Percentiles rank a stretch among this genome's conserved stretches.
Conservation (phyloP, 1,284 basidiomycete species). For the Leccinum cinnamomeum region DNA sequence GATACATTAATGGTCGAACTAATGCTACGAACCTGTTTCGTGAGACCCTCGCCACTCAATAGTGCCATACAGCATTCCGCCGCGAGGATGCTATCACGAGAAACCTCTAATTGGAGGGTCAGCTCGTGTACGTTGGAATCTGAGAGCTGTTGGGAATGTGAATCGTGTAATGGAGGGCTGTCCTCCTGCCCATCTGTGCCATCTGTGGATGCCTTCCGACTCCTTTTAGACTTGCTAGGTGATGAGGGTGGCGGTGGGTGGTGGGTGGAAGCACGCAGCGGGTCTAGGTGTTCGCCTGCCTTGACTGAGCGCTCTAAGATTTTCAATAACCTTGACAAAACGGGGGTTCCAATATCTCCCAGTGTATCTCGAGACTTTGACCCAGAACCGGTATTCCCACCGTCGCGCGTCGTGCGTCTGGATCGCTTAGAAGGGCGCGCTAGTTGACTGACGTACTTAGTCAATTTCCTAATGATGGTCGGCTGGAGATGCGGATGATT, state of each 20-base stretch:
- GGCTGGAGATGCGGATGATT: constrained; percentile 61
- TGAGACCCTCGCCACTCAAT: constrained; percentile 73
- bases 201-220: constrained; percentile 33
- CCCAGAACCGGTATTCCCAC: constrained; percentile 40
- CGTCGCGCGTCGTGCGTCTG: constrained; percentile 41
- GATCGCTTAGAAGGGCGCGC: constrained; percentile 63
- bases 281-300: constrained; percentile 69
- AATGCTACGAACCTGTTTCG: constrained; percentile 68
- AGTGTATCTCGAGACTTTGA: constrained; percentile 55
- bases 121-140: constrained; percentile 55
- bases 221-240: constrained; percentile 34
- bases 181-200: constrained; percentile 26
- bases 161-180: constrained; percentile 15
- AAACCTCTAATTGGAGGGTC: constrained; percentile 51
- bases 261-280: constrained; percentile 50
- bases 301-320: constrained; percentile 76
- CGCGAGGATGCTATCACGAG: constrained; percentile 71
- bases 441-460: constrained; percentile 63
- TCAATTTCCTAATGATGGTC: constrained; percentile 64
- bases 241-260: constrained; percentile 22
- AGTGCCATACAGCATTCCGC: constrained; percentile 82
- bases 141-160: constrained; percentile 36
- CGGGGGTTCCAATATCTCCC: constrained; percentile 61
- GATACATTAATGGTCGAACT: not conserved
- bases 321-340: constrained; percentile 66